Conservation (phyloP, 208 protist species). For the Leishmania braziliensis region DNA sequence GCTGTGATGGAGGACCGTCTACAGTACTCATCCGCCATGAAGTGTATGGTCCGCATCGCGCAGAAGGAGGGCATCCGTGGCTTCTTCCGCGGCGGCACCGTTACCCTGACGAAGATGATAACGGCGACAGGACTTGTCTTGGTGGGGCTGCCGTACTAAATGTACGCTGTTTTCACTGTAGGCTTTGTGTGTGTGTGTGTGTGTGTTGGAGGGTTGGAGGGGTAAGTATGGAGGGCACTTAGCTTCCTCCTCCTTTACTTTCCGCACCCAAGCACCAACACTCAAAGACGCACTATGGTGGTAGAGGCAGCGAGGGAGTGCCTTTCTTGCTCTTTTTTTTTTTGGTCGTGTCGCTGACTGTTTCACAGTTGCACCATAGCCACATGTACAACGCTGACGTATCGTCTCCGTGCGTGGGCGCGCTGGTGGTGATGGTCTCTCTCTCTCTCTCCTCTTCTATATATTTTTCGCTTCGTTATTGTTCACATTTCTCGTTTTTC, state of each 20-base stretch:
- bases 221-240: neutral
- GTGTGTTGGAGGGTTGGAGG: neutral
- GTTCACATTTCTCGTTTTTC: neutral
- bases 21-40: constrained; percentile 55
- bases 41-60: constrained; percentile 63
- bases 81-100: constrained; percentile 70
- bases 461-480: neutral
- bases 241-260: neutral
- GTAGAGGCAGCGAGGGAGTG: neutral
- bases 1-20: constrained; percentile 65
- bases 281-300: neutral
- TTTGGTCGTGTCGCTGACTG: neutral
- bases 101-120: constrained; percentile 61
- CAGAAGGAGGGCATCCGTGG: constrained; percentile 62
- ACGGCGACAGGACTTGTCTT: constrained; percentile 47
- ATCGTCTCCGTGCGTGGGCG: neutral
- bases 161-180: neutral
- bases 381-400: neutral
- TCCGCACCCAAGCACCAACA: neutral
- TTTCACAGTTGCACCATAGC: neutral
- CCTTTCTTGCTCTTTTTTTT: neutral
- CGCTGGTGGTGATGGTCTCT: neutral
- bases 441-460: neutral
- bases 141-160: constrained; percentile 35
- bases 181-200: neutral